Evolutionary conservation across 352 stramenopile genomes (phyloP).

Genomic region (Hyaloperonospora arabidopsidis): DNA sequence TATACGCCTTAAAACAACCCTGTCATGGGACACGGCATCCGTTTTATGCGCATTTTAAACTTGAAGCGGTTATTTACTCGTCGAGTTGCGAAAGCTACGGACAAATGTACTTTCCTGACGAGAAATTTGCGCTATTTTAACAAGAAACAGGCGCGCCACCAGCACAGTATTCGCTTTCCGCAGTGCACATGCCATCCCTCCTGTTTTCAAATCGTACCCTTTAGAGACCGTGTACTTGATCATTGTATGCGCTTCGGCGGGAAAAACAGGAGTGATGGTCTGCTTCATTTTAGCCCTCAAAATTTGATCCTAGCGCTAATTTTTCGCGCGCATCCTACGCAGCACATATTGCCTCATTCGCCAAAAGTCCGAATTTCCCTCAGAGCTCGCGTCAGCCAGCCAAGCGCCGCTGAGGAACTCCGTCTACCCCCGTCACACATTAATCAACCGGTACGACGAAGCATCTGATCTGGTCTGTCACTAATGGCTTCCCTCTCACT

Average conservation of each 20-base stretch:
- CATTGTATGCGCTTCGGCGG: slow-evolving; percentile 10
- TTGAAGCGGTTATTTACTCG: slow-evolving; percentile 14
- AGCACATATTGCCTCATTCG: slow-evolving; percentile 57
- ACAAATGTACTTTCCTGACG: slow-evolving; percentile 1
- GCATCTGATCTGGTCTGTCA: background rate
- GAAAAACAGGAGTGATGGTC: slow-evolving; percentile 14
- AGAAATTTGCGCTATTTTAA: slow-evolving; percentile 12
- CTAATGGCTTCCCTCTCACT: background rate
- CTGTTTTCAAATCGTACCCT: too few species aligned
- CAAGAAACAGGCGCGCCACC: slow-evolving; percentile 4
- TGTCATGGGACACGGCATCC: slow-evolving; percentile 15
- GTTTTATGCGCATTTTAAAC: slow-evolving; percentile 31
- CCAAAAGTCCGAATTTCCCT: slow-evolving; percentile 75
- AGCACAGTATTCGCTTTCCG: slow-evolving; percentile 14
- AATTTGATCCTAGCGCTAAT: slow-evolving; percentile 29
- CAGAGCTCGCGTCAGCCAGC: slow-evolving; percentile 67
- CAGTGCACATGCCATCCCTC: too few species aligned
- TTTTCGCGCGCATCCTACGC: slow-evolving; percentile 22
- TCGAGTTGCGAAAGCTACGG: slow-evolving; percentile 9
- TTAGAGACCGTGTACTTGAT: background rate
- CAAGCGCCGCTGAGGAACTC: slow-evolving; percentile 43
- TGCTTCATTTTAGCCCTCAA: background rate
- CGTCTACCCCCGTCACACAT: slow-evolving; percentile 19
- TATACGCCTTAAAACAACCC: too few species aligned
- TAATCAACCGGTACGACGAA: slow-evolving; percentile 39